phyloP scores from a whole-genome alignment of 176 grass and related monocot species.

The Rhipidocladum racemiflorum region DNA sequence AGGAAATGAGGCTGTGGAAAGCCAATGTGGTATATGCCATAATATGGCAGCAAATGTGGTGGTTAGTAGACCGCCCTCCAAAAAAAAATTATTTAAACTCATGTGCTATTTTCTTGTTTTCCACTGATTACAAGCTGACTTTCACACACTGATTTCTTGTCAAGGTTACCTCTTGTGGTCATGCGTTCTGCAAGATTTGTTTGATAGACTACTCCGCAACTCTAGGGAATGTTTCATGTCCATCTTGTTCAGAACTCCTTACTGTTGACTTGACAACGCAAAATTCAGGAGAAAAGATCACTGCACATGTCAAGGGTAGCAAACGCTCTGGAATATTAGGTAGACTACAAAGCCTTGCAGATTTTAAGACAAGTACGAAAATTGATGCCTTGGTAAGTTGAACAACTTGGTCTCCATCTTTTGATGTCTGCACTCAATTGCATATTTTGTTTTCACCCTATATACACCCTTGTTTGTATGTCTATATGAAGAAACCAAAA shows the following conservation, averaged over 20 bases:
- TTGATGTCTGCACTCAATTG: background rate
- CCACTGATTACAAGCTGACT: background rate
- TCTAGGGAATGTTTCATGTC: slow-evolving; percentile 66
- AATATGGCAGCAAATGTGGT: slow-evolving; percentile 64
- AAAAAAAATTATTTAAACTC: background rate
- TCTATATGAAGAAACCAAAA: background rate
- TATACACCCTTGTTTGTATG: background rate
- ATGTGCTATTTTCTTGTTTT: slow-evolving; percentile 18
- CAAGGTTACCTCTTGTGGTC: slow-evolving; percentile 86
- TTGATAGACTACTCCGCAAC: slow-evolving; percentile 73
- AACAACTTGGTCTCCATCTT: background rate
- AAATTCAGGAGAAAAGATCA: slow-evolving; percentile 36
- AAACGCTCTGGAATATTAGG: slow-evolving; percentile 77
- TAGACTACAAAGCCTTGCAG: slow-evolving; percentile 54
- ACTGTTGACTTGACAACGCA: slow-evolving; percentile 69
- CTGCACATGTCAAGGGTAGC: slow-evolving; percentile 47
- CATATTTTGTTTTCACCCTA: background rate
- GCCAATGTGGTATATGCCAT: slow-evolving; percentile 68
- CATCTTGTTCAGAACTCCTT: slow-evolving; percentile 76
- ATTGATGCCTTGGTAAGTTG: slow-evolving; percentile 91
- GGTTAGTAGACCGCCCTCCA: slow-evolving; percentile 39
- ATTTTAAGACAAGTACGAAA: slow-evolving; percentile 90
- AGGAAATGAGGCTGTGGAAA: slow-evolving; percentile 37
- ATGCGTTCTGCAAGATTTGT: slow-evolving; percentile 88
- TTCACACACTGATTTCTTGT: slow-evolving; percentile 17